phyloP scores from a whole-genome alignment of 2,329 filamentous ascomycete genomes.

The Colletotrichum godetiae region DNA sequence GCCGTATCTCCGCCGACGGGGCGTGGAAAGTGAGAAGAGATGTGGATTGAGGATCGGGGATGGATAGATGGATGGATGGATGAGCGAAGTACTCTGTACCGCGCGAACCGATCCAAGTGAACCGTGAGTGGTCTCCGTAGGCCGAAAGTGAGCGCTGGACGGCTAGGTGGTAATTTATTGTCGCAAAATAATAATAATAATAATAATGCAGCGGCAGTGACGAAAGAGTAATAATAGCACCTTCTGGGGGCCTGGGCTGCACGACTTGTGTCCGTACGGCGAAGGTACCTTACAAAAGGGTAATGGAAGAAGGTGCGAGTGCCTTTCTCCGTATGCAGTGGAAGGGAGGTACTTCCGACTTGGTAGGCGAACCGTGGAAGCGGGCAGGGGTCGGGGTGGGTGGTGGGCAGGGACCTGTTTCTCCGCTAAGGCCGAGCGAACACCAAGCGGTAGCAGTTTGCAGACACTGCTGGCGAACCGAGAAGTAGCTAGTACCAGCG shows the following conservation, averaged over 20 bases:
- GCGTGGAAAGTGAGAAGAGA: background rate
- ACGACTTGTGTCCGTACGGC: too few species aligned
- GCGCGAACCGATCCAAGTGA: background rate
- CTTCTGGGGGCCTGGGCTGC: background rate
- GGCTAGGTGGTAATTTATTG: background rate
- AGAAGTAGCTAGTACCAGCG: background rate
- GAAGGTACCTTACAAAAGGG: too few species aligned
- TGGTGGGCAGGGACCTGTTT: background rate
- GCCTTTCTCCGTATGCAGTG: background rate
- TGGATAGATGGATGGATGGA: too few species aligned
- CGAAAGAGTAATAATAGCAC: background rate
- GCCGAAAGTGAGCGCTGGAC: background rate
- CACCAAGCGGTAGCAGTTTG: background rate
- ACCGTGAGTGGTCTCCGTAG: too few species aligned
- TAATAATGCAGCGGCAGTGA: background rate
- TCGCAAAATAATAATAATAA: too few species aligned
- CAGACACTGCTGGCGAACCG: background rate
- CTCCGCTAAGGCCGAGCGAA: constrained; percentile 17
- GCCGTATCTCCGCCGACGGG: constrained; percentile 22
- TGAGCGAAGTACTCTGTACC: background rate
- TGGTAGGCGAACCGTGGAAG: background rate
- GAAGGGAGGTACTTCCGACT: background rate
- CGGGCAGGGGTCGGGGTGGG: background rate
- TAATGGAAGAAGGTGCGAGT: too few species aligned
- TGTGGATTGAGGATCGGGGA: background rate